Percentiles rank a stretch among this genome's conserved stretches.
Conservation (phyloP, 1,139 yeast genomes). For the Saccharomyces hybrid region DNA sequence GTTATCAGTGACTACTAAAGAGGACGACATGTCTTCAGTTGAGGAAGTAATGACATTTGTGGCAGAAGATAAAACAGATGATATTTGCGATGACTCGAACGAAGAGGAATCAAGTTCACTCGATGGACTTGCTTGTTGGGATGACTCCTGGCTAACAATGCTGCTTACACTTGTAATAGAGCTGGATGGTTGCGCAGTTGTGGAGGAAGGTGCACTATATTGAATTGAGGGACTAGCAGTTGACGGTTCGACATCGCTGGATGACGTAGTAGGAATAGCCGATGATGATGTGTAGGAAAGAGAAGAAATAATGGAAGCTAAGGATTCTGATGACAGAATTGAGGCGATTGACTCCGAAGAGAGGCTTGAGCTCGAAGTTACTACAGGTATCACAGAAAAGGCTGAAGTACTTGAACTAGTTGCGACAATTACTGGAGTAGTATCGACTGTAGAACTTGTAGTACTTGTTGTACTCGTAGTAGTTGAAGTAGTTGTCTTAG, state of each 20-base stretch:
- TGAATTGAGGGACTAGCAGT: background rate
- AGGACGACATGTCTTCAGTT: background rate
- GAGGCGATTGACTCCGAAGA: background rate
- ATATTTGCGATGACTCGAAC: background rate
- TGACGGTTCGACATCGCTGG: background rate
- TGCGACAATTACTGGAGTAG: background rate
- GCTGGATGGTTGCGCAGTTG: background rate
- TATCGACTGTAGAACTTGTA: background rate
- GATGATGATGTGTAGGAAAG: background rate
- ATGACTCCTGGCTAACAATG: background rate
- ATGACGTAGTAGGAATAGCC: background rate
- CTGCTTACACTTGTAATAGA: background rate
- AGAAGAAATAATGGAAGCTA: background rate
- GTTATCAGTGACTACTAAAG: too few species aligned
- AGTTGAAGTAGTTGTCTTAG: background rate
- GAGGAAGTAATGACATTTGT: background rate
- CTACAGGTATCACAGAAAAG: background rate
- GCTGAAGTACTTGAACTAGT: background rate
- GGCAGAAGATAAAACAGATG: background rate
- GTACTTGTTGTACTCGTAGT: background rate
- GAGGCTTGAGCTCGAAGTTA: background rate
- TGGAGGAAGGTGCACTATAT: background rate
- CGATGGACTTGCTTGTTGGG: background rate
- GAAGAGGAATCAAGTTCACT: background rate
- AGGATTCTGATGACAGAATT: background rate